These are phyloP conservation scores for Delphinella strobiligena DNA, from an alignment of 2,329 filamentous ascomycete genomes.

Conservation along the genomic window DNA sequence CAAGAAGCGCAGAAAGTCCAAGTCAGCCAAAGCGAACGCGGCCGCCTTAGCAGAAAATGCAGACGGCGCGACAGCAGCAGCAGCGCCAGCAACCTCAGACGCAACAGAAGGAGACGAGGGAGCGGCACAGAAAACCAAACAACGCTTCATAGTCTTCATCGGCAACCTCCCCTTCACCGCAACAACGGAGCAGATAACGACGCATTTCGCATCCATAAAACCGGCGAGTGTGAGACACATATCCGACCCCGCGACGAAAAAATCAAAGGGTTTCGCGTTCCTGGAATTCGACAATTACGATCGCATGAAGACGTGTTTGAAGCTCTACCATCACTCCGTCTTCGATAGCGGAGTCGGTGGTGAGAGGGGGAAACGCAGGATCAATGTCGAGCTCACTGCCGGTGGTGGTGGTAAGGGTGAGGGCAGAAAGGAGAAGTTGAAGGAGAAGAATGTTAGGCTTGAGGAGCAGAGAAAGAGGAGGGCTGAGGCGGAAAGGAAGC, in stretches of 20 bases:
- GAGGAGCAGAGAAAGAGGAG: conserved; percentile 52
- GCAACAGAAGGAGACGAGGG: conserved; percentile 11
- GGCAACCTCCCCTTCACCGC: conserved; percentile 84
- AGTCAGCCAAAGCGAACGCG: not conserved
- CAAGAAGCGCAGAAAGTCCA: conserved; percentile 13
- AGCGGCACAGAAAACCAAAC: conserved; percentile 25
- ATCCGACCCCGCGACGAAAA: conserved; percentile 51
- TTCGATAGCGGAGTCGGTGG: conserved; percentile 43
- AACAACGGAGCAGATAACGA: conserved; percentile 53
- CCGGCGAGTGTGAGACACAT: conserved; percentile 62
- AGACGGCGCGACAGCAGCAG: not conserved
- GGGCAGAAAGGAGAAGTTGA: conserved; percentile 62
- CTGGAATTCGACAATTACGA: conserved; percentile 80
- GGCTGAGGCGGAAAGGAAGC: conserved; percentile 36
- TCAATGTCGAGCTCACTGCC: conserved; percentile 89
- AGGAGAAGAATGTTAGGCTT: conserved; percentile 75
- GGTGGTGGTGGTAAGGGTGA: conserved; percentile 72
- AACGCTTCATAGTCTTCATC: conserved; percentile 67
- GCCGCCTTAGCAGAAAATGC: conserved; percentile 1
- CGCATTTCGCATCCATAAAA: conserved; percentile 67
- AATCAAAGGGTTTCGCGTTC: conserved; percentile 70
- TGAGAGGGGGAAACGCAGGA: conserved; percentile 52
- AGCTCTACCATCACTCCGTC: conserved; percentile 75
- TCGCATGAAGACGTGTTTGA: conserved; percentile 84
- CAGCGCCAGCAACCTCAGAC: not conserved